Conservation (phyloP, 2,329 filamentous ascomycete genomes). For the Fusarium pininemorale region DNA sequence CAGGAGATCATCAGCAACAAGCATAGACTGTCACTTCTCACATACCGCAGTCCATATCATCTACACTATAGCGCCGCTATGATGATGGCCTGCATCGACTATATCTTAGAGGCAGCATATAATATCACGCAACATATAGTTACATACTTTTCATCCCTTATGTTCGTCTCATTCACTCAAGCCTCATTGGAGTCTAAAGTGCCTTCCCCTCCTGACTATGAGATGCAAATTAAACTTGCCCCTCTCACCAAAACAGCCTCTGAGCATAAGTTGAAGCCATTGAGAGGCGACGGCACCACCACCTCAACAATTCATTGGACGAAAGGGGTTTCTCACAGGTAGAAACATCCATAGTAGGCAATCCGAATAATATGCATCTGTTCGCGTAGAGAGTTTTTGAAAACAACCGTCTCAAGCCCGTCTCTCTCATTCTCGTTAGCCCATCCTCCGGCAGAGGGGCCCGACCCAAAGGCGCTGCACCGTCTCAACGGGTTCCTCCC, state of each 20-base stretch:
- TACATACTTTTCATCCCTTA: constrained; percentile 11
- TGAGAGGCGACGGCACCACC: constrained; percentile 2
- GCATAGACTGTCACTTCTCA: constrained; percentile 17
- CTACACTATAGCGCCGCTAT: constrained; percentile 3
- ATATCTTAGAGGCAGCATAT: background rate
- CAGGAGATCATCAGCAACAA: constrained; percentile 3
- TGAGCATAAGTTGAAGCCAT: constrained; percentile 9
- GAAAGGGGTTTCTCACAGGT: background rate
- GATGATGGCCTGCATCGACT: background rate
- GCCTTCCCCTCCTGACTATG: constrained; percentile 23
- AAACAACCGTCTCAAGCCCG: constrained; percentile 15
- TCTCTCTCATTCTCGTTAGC: constrained; percentile 15
- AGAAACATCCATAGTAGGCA: background rate
- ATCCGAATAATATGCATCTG: background rate
- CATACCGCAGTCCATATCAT: background rate
- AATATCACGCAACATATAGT: constrained; percentile 4
- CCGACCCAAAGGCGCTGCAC: constrained; percentile 31
- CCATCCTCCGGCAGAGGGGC: constrained; percentile 21
- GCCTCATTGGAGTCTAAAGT: constrained; percentile 8
- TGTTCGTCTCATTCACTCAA: constrained; percentile 18
- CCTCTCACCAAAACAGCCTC: constrained; percentile 21
- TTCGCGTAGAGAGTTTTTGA: constrained; percentile 6
- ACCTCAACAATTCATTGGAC: constrained; percentile 5
- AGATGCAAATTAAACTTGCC: constrained; percentile 33
- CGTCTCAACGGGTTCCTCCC: constrained; percentile 28